Base-by-base conservation (phyloP, 2,329 filamentous ascomycete genomes). In the Hymenoscyphus linearis region DNA sequence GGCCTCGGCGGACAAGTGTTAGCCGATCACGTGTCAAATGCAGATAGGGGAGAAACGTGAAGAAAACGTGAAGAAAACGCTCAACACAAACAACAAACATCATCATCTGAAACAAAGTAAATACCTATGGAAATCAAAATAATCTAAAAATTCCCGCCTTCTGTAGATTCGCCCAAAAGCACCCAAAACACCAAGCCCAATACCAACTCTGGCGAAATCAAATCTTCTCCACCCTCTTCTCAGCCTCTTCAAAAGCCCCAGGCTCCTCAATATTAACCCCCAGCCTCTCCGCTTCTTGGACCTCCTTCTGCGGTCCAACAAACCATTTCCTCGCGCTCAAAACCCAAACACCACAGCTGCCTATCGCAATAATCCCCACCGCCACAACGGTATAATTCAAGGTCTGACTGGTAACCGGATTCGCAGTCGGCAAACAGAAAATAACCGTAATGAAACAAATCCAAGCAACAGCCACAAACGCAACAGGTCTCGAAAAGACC, bases 341-440 rank as follows among this genome's bases (percentile, higher is more conserved):
- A 2, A 82, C 52, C 83, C 83, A 85, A 14, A 74, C 76, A 0
- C 71, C 74, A 22, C 80, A 72, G 1, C 78, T 73, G 37, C 78
- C 79, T 1, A 82, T 66, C 0, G 75, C 76, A 53, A 85, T 80
- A 60, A 85, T 84, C 0, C 82, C 82, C 3, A 85, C 82, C 0
- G 82, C 82, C 0, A 85, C 82, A 0, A 80, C 79, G 0, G 82
- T 84, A 66, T 85, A 85, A 53, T 85, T 85, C 25, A 85, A 70
- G 3, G 82, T 83, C 73, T 85, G 76, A n/a, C 73, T 75, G 0
- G 78, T 79, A 1, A 85, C 82, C 0, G 82, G 83, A 67, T 84
- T 85, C 10, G 77, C 67, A 0, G 80, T 79, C 0, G 83, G 82
- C 36, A 85, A 72, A 64, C 83, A 85, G 70, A 85, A 85, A 6